Evolutionary conservation across 2,329 filamentous ascomycete species (phyloP).

Genomic region (Penicillium expansum): DNA sequence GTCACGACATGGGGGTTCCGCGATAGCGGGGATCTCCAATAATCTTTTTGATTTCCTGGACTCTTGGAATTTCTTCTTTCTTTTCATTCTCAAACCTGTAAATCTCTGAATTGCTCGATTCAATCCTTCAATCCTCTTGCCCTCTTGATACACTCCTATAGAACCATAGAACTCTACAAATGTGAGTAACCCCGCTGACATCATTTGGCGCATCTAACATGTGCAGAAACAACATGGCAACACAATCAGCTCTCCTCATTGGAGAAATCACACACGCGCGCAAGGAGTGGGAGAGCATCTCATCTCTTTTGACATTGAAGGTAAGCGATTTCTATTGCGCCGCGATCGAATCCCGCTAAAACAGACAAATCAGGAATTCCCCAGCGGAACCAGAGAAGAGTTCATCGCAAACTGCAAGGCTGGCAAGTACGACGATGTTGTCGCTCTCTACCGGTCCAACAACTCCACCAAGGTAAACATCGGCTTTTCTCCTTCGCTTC

Average conservation of each 20-base stretch:
- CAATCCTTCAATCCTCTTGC: not conserved
- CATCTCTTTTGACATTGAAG: conserved; percentile 43
- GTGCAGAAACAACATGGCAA: conserved; percentile 26
- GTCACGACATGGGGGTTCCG: conserved; percentile 1
- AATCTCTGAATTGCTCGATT: not conserved
- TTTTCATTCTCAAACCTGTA: not conserved
- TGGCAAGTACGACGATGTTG: conserved; percentile 56
- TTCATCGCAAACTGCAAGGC: conserved; percentile 55
- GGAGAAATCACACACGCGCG: conserved; percentile 44
- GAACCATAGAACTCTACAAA: not conserved
- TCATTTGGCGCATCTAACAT: conserved; percentile 12
- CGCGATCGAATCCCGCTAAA: not conserved
- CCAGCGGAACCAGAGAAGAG: conserved; percentile 52
- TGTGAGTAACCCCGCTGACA: conserved; percentile 1
- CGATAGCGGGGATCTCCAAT: conserved; percentile 6
- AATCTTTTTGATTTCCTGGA: not conserved
- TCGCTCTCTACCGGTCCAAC: conserved; percentile 59
- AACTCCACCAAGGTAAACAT: conserved; percentile 48
- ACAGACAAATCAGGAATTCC: conserved; percentile 35
- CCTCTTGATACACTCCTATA: not conserved
- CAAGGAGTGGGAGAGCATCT: conserved; percentile 44
- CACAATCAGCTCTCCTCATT: conserved; percentile 45
- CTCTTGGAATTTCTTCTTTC: not conserved
- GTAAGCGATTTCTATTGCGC: conserved; percentile 21
- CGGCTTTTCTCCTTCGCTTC: no score